Evolutionary conservation across 2,329 filamentous ascomycete species (phyloP), one percentile per base, ranked within the genome.

Genomic region (Harringtonia aguacate): DNA sequence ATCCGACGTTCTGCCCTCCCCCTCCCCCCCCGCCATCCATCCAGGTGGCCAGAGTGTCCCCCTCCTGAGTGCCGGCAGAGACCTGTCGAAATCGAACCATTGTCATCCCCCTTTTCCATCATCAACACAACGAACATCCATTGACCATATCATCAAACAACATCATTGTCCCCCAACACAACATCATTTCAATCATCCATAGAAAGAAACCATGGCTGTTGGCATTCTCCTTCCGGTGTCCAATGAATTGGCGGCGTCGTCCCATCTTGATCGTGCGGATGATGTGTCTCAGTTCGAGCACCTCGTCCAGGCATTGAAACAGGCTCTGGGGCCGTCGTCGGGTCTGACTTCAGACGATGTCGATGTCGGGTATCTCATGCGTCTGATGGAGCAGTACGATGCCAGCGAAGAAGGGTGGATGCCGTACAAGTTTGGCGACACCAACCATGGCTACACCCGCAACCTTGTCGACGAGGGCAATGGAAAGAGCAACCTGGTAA

Each of bases 401-500:
- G 86, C 84, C 38, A 66, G 77, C 33, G 70, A 81, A 45, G 61
- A 67, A 22, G 81, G 89, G 44, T 95, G 89, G 89, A 58, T 66
- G 43, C 71, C 69, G 49, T 95, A 86, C 63, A 85, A 84, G 24
- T 74, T 90, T 53, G 73, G 73, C n/a, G 83, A 94, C 55, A 53
- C 65, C 17, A 79, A 70, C 50, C 72, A 80, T 54, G 74, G 75
- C 2, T 95, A 95, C 61, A 95, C 89, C 13, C 70, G 89, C 44
- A 95, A 95, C 58, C 73, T 95, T 4, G 87, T 95, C 36, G 86
- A 94, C 56, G 83, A 88, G 58, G 86, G 88, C 3, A 95, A 95
- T 54, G 87, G 61, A 24, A 72, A 73, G 50, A 69, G 67, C 55
- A 74, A 73, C 53, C 52, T 73, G 52, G 70, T 73, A 60, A 51